phyloP scores from a whole-genome alignment of 495 filamentous ascomycete genomes.

The Penicillium atrosanguineum region DNA sequence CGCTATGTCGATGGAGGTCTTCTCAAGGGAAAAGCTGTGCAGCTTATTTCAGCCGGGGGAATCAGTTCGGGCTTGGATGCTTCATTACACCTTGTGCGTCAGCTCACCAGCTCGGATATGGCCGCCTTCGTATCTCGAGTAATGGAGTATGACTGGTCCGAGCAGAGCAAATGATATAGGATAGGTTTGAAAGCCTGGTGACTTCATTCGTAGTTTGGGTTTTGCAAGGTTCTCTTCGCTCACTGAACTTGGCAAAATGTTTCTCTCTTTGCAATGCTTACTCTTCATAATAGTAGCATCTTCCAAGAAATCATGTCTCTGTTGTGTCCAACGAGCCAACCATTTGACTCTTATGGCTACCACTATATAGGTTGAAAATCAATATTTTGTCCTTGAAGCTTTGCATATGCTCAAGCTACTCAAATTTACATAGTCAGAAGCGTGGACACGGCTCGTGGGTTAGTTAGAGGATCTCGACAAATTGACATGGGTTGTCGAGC shows the following conservation, averaged over 20 bases:
- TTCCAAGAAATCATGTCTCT: not conserved
- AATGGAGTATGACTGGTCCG: conserved; percentile 69
- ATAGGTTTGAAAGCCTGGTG: not conserved
- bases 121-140: conserved; percentile 65
- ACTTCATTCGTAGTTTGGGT: not conserved
- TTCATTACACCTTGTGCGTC: conserved; percentile 71
- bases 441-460: not conserved
- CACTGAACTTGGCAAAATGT: too few relatives aligned
- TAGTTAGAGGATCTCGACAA: not conserved
- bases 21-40: conserved; percentile 64
- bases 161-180: conserved; percentile 52
- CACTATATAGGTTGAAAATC: too few relatives aligned
- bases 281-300: not conserved
- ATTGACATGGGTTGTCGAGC: not conserved
- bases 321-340: not conserved
- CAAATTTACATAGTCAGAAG: not conserved
- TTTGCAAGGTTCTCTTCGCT: not conserved
- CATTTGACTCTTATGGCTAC: not conserved
- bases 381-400: not conserved
- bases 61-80: conserved; percentile 77
- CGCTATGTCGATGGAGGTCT: conserved; percentile 68
- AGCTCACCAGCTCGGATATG: conserved; percentile 63
- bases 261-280: not conserved
- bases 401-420: not conserved
- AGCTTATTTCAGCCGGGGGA: conserved; percentile 74